phyloP scores from a whole-genome alignment of 345 rosid species.

The Trapa incisa region DNA sequence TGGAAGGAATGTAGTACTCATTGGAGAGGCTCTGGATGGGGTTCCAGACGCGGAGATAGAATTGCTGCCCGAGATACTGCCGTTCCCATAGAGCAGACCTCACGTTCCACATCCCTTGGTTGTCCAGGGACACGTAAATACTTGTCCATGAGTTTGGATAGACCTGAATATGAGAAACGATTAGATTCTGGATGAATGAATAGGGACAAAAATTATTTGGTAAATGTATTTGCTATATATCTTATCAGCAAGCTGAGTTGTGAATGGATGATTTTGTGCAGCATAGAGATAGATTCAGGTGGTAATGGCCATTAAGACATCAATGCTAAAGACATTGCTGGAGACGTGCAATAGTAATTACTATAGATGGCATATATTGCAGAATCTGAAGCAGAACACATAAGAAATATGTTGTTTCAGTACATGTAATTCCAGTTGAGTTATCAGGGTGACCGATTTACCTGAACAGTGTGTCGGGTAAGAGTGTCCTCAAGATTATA shows the following conservation, averaged over 20 bases:
- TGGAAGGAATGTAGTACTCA: constrained; percentile 24
- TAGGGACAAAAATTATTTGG: no score
- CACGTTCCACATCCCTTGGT: constrained; percentile 41
- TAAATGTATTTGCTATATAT: no score
- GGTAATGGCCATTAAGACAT: no score
- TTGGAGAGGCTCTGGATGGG: constrained; percentile 15
- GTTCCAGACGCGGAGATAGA: constrained; percentile 26
- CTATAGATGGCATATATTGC: no score
- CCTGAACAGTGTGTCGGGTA: constrained; percentile 21
- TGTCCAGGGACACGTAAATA: constrained; percentile 25
- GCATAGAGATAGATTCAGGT: no score
- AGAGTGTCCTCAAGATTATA: constrained; percentile 16
- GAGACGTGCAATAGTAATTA: no score
- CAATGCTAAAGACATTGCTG: no score
- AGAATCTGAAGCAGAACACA: not conserved
- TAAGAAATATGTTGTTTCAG: not conserved
- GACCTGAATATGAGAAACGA: constrained; percentile 15
- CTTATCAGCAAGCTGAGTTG: no score
- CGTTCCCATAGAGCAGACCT: constrained; percentile 28
- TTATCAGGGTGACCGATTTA: constrained; percentile 1
- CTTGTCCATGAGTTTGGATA: constrained; percentile 34
- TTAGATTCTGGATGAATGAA: not conserved
- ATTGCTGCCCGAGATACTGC: constrained; percentile 33
- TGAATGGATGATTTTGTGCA: no score
- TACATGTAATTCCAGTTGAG: not conserved